Base-by-base conservation (phyloP, 331 rosid genomes). In the Acacia pycnantha region DNA sequence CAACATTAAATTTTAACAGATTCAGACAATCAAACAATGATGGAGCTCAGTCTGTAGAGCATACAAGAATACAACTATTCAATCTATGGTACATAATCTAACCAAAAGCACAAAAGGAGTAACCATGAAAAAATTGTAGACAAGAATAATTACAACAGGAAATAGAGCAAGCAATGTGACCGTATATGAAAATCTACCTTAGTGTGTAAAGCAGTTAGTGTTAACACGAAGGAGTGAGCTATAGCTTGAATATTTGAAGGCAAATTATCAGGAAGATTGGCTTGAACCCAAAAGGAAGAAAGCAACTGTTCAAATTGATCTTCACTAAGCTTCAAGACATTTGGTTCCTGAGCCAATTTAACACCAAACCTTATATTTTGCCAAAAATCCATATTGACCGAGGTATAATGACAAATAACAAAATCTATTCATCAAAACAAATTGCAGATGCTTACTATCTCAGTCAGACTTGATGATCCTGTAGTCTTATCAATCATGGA, bases 241-340 rank as follows among this genome's bases (percentile, higher is more conserved):
- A 96, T 82, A 59, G 99, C 97, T 84, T 96, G 97, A 80, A 92
- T 31, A 86, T 94, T 96, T 79, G 99, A 86, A 80, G 98, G 99
- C 62, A 92, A 83, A 86, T 92, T 96, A 87, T 96, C 97, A 0
- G 93, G 88, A 78, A 92, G 90, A 78, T 79, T 91, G 67, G 97
- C 90, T 85, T 96, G 95, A 59, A 94, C 89, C 98, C 99, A 96
- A 84, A 96, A 90, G 33, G 98, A 89, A 82, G 99, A 96, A 29
- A 94, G 90, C 86, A 96, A 89, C 79, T 91, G 93, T 29, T 88
- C 86, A 73, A 96, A 83, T 85, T 96, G 99, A 86, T 96, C 99
- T 86, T 96, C 99, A 67, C 84, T 88, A 54, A 96, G 90, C 89
- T 87, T 94, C 98, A 94, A 88, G 74, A 89, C 84, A 81, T 67